Evolutionary conservation across 306 rosid species (phyloP).

Genomic region (Begonia peltatifolia): DNA sequence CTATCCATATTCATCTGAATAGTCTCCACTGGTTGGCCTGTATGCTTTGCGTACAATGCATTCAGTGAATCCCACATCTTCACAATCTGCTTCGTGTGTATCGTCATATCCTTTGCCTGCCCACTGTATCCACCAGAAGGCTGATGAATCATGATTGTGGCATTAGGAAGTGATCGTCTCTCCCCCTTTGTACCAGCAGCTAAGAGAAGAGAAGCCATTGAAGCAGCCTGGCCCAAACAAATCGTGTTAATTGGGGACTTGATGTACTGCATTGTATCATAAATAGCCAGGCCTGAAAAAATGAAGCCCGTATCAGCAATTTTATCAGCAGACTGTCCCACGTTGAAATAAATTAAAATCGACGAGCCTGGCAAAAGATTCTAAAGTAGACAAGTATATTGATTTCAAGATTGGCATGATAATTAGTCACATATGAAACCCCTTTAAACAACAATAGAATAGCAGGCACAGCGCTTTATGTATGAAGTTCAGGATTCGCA

Average conservation of each 20-base stretch:
- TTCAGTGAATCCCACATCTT: slow-evolving; percentile 73
- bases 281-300: slow-evolving; percentile 80
- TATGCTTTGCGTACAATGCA: slow-evolving; percentile 61
- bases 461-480: no score
- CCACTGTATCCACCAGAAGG: slow-evolving; percentile 94
- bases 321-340: no score
- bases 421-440: no score
- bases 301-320: slow-evolving; percentile 1
- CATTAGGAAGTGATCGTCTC: slow-evolving; percentile 88
- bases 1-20: slow-evolving; percentile 77
- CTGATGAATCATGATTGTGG: slow-evolving; percentile 88
- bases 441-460: no score
- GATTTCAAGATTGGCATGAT: no score
- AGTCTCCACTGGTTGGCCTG: slow-evolving; percentile 45
- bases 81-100: slow-evolving; percentile 86
- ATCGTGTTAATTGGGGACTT: slow-evolving; percentile 73
- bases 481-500: no score
- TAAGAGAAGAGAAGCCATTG: slow-evolving; percentile 91
- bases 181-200: slow-evolving; percentile 91
- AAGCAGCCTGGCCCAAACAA: slow-evolving; percentile 96
- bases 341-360: no score
- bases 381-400: no score
- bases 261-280: slow-evolving; percentile 96
- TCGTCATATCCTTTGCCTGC: slow-evolving; percentile 85
- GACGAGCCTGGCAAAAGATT: no score